Percentiles rank a stretch among this genome's conserved stretches.
phyloP scores from a whole-genome alignment of 345 rosid species.

The Eucalyptus sp. region DNA sequence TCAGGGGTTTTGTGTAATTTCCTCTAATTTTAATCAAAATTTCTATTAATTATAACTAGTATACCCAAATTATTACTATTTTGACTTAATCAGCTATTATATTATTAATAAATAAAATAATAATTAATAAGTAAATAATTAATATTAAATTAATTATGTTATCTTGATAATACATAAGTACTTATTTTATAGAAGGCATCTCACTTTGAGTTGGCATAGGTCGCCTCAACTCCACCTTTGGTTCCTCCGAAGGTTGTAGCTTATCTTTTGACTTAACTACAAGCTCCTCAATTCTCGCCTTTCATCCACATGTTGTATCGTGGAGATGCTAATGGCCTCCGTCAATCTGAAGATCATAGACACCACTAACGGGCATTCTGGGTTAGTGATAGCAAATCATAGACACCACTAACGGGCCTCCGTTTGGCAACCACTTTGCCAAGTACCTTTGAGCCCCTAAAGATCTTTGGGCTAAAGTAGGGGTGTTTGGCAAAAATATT shows the following conservation, averaged over 20 bases:
- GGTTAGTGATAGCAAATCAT: too few species aligned
- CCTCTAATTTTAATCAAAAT: background rate
- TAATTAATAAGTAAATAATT: background rate
- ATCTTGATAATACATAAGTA: background rate
- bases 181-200: background rate
- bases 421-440: too few species aligned
- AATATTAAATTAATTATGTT: background rate
- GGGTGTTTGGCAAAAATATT: too few species aligned
- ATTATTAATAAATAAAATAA: background rate
- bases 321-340: background rate
- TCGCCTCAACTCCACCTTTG: background rate
- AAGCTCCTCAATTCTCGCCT: background rate
- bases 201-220: background rate
- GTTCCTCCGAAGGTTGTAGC: background rate
- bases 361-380: background rate
- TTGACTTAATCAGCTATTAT: background rate
- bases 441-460: too few species aligned
- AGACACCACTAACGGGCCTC: too few species aligned
- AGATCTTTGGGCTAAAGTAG: too few species aligned
- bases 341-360: rapidly evolving
- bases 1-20: background rate
- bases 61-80: background rate
- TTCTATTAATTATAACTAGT: background rate
- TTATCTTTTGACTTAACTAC: background rate
- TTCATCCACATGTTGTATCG: background rate